These are phyloP conservation scores for Oenanthe javanica DNA, from an alignment of 140 eudicot species.

Conservation along the genomic window DNA sequence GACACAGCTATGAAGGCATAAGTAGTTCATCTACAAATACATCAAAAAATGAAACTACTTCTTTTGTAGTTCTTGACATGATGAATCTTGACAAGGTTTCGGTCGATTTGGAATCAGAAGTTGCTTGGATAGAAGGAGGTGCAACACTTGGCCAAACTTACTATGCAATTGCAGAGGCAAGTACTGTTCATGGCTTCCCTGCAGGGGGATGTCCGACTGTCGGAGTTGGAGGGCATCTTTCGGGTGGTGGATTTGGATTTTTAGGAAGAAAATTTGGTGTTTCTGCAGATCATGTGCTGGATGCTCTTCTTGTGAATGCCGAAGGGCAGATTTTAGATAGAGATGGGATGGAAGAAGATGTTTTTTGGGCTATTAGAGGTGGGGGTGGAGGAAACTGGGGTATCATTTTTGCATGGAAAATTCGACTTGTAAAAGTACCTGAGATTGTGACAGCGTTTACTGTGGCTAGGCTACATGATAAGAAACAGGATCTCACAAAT, in stretches of 20 bases:
- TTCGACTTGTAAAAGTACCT: background rate
- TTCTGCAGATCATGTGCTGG: conserved; percentile 14
- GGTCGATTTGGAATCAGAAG: conserved; percentile 7
- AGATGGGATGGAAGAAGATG: conserved; percentile 6
- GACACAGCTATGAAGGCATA: conserved; percentile 14
- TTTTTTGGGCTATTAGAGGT: conserved; percentile 12
- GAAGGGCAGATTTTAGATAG: conserved; percentile 2
- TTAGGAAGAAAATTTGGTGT: background rate
- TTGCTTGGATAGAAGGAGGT: conserved; percentile 13
- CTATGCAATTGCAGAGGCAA: conserved; percentile 3
- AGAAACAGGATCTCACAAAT: no score
- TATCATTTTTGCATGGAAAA: background rate
- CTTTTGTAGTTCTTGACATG: conserved; percentile 16
- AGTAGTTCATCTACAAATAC: conserved; percentile 10
- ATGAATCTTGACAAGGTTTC: background rate
- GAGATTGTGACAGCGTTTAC: background rate
- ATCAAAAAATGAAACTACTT: background rate
- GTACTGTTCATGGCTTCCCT: conserved; percentile 2
- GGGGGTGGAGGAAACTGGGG: conserved; percentile 16
- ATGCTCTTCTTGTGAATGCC: conserved; percentile 14
- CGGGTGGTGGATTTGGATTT: conserved; percentile 7
- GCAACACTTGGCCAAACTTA: conserved; percentile 15
- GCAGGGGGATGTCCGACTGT: conserved; percentile 15
- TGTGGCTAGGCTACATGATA: background rate
- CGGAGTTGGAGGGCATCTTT: conserved; percentile 9